A percentile compares a stretch with the other conserved stretches of the same genome.
Conservation (phyloP, 2,329 filamentous ascomycete genomes). For the Botrytis elliptica region DNA sequence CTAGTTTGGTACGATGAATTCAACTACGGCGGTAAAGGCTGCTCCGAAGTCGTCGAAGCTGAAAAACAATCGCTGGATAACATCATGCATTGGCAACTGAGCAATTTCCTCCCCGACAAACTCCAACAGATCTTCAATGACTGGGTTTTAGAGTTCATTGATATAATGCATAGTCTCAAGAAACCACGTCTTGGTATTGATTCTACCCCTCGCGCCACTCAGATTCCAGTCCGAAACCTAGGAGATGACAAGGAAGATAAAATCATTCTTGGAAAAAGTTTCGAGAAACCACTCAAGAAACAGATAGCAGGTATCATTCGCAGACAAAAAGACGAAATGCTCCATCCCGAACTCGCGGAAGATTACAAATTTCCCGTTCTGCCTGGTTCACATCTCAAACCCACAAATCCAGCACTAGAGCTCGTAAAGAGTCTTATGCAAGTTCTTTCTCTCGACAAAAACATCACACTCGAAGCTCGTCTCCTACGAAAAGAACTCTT, state of each 20-base stretch:
- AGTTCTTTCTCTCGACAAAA: conserved; percentile 85
- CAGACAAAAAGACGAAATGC: conserved; percentile 81
- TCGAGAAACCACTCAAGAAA: conserved; percentile 87
- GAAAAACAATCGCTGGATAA: conserved; percentile 82
- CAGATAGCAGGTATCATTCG: conserved; percentile 79
- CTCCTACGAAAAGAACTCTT: conserved; percentile 87
- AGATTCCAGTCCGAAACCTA: conserved; percentile 54
- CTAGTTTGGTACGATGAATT: conserved; percentile 98
- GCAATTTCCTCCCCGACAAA: conserved; percentile 76
- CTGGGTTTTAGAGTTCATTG: conserved; percentile 92
- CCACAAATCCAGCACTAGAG: conserved; percentile 77
- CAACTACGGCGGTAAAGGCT: conserved; percentile 96
- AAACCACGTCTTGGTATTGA: conserved; percentile 52
- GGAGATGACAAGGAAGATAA: conserved; percentile 57
- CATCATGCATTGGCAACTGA: conserved; percentile 98
- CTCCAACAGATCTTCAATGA: conserved; percentile 85
- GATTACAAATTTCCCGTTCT: conserved; percentile 86
- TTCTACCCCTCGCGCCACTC: conserved; percentile 56
- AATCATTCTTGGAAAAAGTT: conserved; percentile 73
- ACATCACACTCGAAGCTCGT: conserved; percentile 83
- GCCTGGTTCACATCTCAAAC: conserved; percentile 66
- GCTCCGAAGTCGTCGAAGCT: conserved; percentile 70
- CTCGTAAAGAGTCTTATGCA: conserved; percentile 93
- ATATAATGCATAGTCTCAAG: conserved; percentile 89
- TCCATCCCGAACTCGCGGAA: conserved; percentile 81